Conservation (phyloP, 768 basidiomycete genomes). For the Pisolithus orientalis region DNA sequence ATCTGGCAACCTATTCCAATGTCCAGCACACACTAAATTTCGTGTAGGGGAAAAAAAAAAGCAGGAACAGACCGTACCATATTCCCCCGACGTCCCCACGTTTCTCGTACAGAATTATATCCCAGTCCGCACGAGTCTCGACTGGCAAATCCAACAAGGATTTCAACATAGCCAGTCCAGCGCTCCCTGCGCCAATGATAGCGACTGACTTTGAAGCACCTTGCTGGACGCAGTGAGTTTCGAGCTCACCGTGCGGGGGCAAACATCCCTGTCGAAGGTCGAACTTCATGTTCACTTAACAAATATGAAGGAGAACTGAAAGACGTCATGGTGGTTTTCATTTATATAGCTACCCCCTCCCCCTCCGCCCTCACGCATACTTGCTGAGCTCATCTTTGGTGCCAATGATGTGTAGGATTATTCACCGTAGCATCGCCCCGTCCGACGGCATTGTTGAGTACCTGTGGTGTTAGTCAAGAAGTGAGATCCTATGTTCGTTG, state of each 20-base stretch:
- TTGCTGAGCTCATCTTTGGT: no score
- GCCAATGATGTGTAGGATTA: no score
- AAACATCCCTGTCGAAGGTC: neutral
- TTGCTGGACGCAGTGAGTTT: neutral
- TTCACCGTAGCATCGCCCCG: no score
- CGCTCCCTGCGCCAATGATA: conserved; percentile 55
- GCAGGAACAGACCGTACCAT: conserved; percentile 32
- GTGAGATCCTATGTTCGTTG: no score
- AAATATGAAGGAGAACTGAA: no score
- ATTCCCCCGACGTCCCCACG: conserved; percentile 49
- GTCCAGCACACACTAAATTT: neutral
- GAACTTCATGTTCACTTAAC: neutral
- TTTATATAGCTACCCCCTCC: no score
- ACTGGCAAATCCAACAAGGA: conserved; percentile 42
- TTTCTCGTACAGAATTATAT: conserved; percentile 50
- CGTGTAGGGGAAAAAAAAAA: neutral
- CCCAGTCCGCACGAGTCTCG: conserved; percentile 32
- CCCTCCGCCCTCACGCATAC: no score
- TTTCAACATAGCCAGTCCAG: conserved; percentile 48
- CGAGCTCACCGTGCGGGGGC: neutral
- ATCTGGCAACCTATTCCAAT: conserved; percentile 29
- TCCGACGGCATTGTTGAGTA: no score
- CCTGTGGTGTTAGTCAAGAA: no score
- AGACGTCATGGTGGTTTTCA: no score
- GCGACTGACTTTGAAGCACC: conserved; percentile 41